Evolutionary conservation across 176 grass and related monocot species (phyloP).

Genomic region (Coix lacrymajobi): DNA sequence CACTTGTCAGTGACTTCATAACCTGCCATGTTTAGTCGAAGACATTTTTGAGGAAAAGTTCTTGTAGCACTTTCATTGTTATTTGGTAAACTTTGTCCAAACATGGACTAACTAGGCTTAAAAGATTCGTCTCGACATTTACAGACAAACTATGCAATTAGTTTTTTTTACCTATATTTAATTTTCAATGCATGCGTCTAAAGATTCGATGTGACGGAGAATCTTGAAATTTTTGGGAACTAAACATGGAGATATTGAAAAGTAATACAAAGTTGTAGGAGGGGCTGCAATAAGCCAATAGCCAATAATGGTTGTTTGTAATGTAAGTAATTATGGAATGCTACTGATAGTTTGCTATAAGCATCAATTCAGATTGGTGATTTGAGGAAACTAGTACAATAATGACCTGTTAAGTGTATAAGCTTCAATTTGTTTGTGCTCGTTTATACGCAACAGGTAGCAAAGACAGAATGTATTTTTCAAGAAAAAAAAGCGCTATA

Average conservation of each 20-base stretch:
- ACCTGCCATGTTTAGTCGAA: too few relatives aligned
- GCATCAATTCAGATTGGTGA: neutral
- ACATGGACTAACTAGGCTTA: too few relatives aligned
- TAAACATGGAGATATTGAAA: slow-evolving; percentile 3
- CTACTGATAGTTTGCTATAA: neutral
- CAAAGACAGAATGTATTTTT: neutral
- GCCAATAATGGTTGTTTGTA: neutral
- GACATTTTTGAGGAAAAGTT: too few relatives aligned
- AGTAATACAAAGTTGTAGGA: neutral
- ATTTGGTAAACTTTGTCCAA: too few relatives aligned
- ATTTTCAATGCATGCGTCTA: too few relatives aligned
- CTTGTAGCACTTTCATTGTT: too few relatives aligned
- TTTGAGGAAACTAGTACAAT: neutral
- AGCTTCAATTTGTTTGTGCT: neutral
- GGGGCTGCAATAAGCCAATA: neutral
- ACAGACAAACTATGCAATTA: too few relatives aligned
- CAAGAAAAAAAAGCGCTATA: slow-evolving; percentile 2
- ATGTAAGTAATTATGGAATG: slow-evolving; percentile 10
- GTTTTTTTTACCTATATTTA: too few relatives aligned
- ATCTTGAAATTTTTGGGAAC: too few relatives aligned
- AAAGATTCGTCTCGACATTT: too few relatives aligned
- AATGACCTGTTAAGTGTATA: neutral
- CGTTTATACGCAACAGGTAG: neutral
- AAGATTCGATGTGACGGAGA: too few relatives aligned
- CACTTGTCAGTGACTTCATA: neutral